A percentile compares a stretch with the other conserved stretches of the same genome.
These are phyloP conservation scores for Larix kaempferi DNA, from an alignment of 75 land plant species.

Conservation along the genomic window DNA sequence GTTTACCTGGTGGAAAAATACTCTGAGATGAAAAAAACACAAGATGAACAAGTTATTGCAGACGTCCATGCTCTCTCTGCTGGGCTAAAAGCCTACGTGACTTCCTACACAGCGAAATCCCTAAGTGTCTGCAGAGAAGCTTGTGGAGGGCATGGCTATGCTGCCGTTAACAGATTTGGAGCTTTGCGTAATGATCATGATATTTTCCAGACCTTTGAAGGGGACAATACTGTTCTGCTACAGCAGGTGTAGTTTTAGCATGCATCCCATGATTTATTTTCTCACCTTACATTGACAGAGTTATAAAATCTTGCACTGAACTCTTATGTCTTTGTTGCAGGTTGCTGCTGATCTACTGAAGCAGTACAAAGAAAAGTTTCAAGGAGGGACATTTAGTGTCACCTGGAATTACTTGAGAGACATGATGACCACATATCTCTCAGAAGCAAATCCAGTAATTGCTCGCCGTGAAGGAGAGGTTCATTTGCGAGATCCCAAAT, in stretches of 20 bases:
- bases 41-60: constrained; percentile 76
- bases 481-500: constrained; percentile 84
- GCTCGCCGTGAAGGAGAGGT: constrained; percentile 83
- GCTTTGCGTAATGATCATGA: constrained; percentile 91
- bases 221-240: constrained; percentile 92
- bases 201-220: constrained; percentile 97
- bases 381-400: constrained; percentile 78
- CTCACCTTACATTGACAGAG: not conserved
- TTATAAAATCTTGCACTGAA: not conserved
- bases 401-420: constrained; percentile 96
- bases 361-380: constrained; percentile 82
- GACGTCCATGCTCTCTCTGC: constrained; percentile 97
- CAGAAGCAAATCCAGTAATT: constrained; percentile 93
- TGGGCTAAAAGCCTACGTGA: constrained; percentile 91
- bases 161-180: constrained; percentile 95
- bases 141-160: constrained; percentile 99
- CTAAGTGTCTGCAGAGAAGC: constrained; percentile 89
- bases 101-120: constrained; percentile 91
- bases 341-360: constrained; percentile 89
- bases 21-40: constrained; percentile 88
- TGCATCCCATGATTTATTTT: not conserved
- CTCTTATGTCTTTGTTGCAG: constrained; percentile 34
- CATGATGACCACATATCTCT: constrained; percentile 83
- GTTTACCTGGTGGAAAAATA: constrained; percentile 70
- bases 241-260: constrained; percentile 67